These are phyloP conservation scores for Stenocarpella maydis DNA, from an alignment of 2,329 filamentous ascomycete genomes.

Conservation along the genomic window DNA sequence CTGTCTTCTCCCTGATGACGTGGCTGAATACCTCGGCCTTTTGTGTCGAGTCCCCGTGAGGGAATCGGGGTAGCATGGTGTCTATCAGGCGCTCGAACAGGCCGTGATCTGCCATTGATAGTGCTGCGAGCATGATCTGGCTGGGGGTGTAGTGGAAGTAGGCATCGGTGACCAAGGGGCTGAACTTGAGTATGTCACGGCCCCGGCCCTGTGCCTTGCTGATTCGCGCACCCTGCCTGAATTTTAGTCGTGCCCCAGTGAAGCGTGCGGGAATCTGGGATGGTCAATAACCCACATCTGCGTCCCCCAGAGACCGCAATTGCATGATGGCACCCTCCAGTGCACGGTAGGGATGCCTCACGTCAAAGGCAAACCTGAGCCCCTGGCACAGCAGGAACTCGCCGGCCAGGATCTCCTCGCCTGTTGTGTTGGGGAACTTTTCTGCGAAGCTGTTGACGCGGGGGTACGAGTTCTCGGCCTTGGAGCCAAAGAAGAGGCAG, in stretches of 20 bases:
- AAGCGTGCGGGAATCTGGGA: too few relatives aligned
- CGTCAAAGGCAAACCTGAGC: slow-evolving; percentile 91
- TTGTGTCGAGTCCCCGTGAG: slow-evolving; percentile 35
- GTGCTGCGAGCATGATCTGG: slow-evolving; percentile 88
- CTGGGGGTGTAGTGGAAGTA: slow-evolving; percentile 96
- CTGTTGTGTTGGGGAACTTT: slow-evolving; percentile 73
- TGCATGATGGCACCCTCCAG: slow-evolving; percentile 89
- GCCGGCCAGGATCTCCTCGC: slow-evolving; percentile 85
- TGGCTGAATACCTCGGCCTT: slow-evolving; percentile 52
- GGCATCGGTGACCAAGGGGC: slow-evolving; percentile 88
- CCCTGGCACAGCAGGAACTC: slow-evolving; percentile 95
- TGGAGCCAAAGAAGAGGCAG: slow-evolving; percentile 90
- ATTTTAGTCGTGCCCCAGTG: not conserved
- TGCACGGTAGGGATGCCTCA: slow-evolving; percentile 88
- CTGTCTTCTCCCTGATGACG: slow-evolving; percentile 30
- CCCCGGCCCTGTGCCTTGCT: slow-evolving; percentile 75
- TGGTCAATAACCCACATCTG: slow-evolving; percentile 53
- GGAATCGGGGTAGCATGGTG: slow-evolving; percentile 46
- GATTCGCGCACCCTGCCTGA: slow-evolving; percentile 49
- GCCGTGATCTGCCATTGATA: slow-evolving; percentile 77
- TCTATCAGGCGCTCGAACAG: slow-evolving; percentile 61
- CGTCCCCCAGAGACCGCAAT: slow-evolving; percentile 71
- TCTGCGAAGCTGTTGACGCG: slow-evolving; percentile 69
- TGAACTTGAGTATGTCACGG: slow-evolving; percentile 77
- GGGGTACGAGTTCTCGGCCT: slow-evolving; percentile 86